Evolutionary conservation across 768 basidiomycete genomes (phyloP).

Genomic region (Daedaleopsis sinensis): DNA sequence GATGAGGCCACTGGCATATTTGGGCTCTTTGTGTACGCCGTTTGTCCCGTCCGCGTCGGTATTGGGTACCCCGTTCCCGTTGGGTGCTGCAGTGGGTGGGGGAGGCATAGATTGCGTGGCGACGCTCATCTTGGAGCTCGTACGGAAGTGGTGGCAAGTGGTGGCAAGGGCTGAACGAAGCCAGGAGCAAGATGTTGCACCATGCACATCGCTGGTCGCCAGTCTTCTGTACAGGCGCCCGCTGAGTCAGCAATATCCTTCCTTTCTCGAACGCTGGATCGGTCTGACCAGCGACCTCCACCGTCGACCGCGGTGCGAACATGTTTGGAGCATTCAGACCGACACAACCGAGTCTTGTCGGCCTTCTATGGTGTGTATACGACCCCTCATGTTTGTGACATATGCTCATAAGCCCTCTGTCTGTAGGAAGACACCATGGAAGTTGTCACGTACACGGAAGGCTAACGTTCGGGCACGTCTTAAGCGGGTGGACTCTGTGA

Average conservation of each 20-base stretch:
- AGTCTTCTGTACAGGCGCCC: slow-evolving; percentile 6
- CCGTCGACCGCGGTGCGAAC: slow-evolving; percentile 16
- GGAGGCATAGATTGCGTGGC: slow-evolving; percentile 40
- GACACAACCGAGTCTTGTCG: slow-evolving; percentile 64
- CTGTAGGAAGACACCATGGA: slow-evolving; percentile 92
- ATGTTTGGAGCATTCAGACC: slow-evolving; percentile 92
- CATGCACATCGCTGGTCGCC: slow-evolving; percentile 6
- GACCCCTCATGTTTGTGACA: background rate
- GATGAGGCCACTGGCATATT: slow-evolving; percentile 85
- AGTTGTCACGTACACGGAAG: slow-evolving; percentile 88
- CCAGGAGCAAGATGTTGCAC: slow-evolving; percentile 4
- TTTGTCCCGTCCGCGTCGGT: slow-evolving; percentile 43
- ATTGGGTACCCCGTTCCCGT: slow-evolving; percentile 46
- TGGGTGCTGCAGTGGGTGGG: slow-evolving; percentile 35
- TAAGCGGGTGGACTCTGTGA: slow-evolving; percentile 92
- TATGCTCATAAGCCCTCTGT: background rate
- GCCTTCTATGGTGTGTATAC: slow-evolving; percentile 78
- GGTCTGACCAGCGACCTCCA: slow-evolving; percentile 14
- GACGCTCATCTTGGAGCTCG: slow-evolving; percentile 40
- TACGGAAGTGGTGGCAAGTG: slow-evolving; percentile 24
- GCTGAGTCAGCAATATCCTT: slow-evolving; percentile 30
- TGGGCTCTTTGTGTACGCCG: slow-evolving; percentile 36
- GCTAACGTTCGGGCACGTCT: slow-evolving; percentile 87
- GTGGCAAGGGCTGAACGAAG: slow-evolving; percentile 9
- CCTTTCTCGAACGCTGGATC: slow-evolving; percentile 13